phyloP scores from a whole-genome alignment of 164 flowering plant species.

The Chimonanthus salicifolius region DNA sequence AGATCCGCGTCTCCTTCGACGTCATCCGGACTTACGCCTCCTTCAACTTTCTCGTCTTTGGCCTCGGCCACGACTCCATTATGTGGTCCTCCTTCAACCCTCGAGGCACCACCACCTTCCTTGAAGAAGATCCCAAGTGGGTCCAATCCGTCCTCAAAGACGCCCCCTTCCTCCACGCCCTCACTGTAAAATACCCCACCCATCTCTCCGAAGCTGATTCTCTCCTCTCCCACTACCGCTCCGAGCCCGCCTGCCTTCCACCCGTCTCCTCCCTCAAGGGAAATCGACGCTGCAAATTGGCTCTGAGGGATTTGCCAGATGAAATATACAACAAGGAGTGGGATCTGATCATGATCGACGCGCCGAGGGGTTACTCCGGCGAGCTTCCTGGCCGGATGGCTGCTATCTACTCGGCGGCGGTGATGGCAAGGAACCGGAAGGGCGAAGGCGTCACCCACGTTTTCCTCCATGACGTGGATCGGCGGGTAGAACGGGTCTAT shows the following conservation, averaged over 20 bases:
- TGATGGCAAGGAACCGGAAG: conserved; percentile 59
- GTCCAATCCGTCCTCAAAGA: conserved; percentile 39
- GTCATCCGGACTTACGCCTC: conserved; percentile 22
- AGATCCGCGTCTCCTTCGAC: conserved; percentile 27
- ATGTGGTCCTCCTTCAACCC: conserved; percentile 45
- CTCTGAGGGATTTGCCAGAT: conserved; percentile 39
- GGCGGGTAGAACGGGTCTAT: conserved; percentile 57
- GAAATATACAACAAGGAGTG: conserved; percentile 65
- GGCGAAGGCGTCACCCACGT: conserved; percentile 58
- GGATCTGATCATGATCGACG: conserved; percentile 88
- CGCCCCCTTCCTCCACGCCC: conserved; percentile 42
- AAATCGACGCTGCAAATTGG: conserved; percentile 43
- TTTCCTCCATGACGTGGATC: conserved; percentile 69
- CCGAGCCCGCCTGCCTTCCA: conserved; percentile 36
- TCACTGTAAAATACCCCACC: conserved; percentile 49
- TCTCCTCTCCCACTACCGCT: conserved; percentile 26
- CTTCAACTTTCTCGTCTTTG: conserved; percentile 45
- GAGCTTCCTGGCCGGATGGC: conserved; percentile 73
- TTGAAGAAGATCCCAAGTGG: conserved; percentile 76
- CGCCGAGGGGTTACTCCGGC: conserved; percentile 53
- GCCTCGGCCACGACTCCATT: conserved; percentile 39
- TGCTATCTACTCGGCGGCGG: conserved; percentile 66
- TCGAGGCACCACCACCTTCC: conserved; percentile 34
- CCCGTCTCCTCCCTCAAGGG: conserved; percentile 23
- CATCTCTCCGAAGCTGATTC: conserved; percentile 45